These are phyloP conservation scores for Aureobasidium subglaciale DNA, from an alignment of 2,329 filamentous ascomycete species.

Conservation along the genomic window DNA sequence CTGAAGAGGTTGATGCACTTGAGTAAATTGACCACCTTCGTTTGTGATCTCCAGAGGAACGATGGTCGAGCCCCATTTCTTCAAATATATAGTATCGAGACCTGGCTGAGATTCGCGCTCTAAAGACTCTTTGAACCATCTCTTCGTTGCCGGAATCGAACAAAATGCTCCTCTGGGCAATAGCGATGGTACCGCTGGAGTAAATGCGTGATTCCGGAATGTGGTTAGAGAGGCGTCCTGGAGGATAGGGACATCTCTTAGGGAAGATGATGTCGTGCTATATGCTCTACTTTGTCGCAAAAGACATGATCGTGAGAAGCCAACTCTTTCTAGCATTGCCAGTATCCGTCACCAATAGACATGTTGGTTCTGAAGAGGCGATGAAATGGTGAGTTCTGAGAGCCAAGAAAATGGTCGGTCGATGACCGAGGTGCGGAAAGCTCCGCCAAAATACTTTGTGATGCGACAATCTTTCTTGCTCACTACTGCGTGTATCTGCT, in stretches of 20 bases:
- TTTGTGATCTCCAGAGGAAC: conserved; percentile 55
- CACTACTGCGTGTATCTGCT: not conserved
- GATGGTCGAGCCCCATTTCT: conserved; percentile 40
- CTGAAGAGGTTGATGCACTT: conserved; percentile 54
- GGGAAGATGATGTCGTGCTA: conserved; percentile 13
- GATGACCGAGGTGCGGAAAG: not conserved
- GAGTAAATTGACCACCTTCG: conserved; percentile 42
- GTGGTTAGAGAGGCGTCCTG: conserved; percentile 24
- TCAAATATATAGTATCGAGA: conserved; percentile 39
- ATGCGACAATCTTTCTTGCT: not conserved
- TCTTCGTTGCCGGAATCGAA: conserved; percentile 46
- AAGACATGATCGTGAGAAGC: not conserved
- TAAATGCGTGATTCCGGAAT: conserved; percentile 51
- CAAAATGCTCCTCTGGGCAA: conserved; percentile 39
- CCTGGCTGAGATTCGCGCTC: conserved; percentile 18
- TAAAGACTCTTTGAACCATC: conserved; percentile 49
- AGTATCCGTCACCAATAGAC: not conserved
- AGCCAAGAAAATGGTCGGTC: not conserved
- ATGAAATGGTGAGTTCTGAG: not conserved
- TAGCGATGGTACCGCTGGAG: conserved; percentile 46
- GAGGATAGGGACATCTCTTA: conserved; percentile 22
- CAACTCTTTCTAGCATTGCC: conserved; percentile 2
- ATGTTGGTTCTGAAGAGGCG: no score
- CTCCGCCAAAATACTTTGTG: conserved; percentile 8
- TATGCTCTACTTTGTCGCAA: conserved; percentile 14